phyloP scores from a whole-genome alignment of 2,329 filamentous ascomycete species.

The Dichotomopilus funicola region DNA sequence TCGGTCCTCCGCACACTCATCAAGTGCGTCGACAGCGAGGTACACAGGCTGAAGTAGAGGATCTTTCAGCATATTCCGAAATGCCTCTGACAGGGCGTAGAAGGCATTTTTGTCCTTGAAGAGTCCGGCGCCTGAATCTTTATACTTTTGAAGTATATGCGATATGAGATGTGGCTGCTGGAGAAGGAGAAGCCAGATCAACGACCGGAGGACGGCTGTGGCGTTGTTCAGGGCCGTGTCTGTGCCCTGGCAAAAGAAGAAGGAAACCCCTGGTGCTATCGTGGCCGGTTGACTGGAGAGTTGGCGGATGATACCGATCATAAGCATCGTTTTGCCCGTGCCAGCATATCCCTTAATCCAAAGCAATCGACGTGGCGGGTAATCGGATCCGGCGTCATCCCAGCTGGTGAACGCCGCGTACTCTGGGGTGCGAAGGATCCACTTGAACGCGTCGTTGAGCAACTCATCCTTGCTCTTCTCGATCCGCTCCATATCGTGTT shows the following conservation, averaged over 20 bases:
- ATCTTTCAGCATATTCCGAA: conserved; percentile 16
- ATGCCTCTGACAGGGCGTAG: conserved; percentile 11
- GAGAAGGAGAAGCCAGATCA: conserved; percentile 20
- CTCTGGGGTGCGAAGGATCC: conserved; percentile 16
- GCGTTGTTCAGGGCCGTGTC: conserved; percentile 16
- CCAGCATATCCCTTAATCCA: conserved; percentile 20
- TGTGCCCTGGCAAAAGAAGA: conserved; percentile 20
- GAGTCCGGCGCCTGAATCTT: conserved; percentile 13
- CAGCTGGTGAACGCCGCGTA: conserved; percentile 18
- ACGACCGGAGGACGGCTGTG: conserved; percentile 16
- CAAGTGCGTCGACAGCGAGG: conserved; percentile 12
- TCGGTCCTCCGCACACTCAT: conserved; percentile 14
- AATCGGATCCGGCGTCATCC: conserved; percentile 10
- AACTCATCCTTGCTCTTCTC: conserved; percentile 16
- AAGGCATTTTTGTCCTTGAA: conserved; percentile 18
- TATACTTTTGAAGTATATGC: conserved; percentile 19
- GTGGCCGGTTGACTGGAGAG: conserved; percentile 9
- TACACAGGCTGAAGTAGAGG: conserved; percentile 12
- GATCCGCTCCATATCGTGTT: conserved; percentile 16
- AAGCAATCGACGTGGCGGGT: conserved; percentile 12
- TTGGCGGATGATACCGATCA: conserved; percentile 19
- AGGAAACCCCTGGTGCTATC: conserved; percentile 13
- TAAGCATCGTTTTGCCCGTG: conserved; percentile 21
- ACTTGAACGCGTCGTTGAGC: conserved; percentile 16
- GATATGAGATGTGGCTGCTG: conserved; percentile 19